A percentile compares a stretch with the other conserved stretches of the same genome.
These are phyloP conservation scores for Cladosporium halotolerans DNA, from an alignment of 2,329 filamentous ascomycete species.

Conservation along the genomic window DNA sequence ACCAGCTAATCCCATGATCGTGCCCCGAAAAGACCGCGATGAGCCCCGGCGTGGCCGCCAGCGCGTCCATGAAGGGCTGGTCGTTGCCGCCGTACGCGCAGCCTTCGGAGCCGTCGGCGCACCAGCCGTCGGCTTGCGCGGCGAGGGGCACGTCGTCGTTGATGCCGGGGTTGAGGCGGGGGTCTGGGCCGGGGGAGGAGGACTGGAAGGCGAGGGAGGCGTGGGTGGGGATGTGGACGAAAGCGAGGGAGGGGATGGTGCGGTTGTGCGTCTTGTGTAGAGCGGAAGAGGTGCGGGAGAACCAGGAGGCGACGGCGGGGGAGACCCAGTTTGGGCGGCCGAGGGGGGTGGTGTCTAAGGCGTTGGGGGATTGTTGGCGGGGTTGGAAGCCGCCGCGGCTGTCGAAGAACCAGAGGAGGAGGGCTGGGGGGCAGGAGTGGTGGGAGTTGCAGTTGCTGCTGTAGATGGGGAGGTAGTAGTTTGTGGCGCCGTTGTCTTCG, in stretches of 20 bases:
- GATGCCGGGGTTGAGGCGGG: conserved; percentile 41
- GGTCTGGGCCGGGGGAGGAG: conserved; percentile 32
- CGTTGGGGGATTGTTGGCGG: conserved; percentile 30
- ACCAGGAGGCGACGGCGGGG: conserved; percentile 41
- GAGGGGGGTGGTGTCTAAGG: conserved; percentile 22
- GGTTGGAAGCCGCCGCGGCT: conserved; percentile 53
- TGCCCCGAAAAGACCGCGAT: conserved; percentile 59
- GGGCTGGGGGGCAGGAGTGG: conserved; percentile 28
- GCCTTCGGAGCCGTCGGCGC: conserved; percentile 28
- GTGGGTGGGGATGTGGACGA: conserved; percentile 49
- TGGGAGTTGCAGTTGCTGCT: conserved; percentile 32
- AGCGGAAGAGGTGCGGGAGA: conserved; percentile 26
- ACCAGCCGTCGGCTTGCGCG: conserved; percentile 36
- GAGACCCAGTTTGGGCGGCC: conserved; percentile 42
- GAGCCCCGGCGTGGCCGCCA: conserved; percentile 50
- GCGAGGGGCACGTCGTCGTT: conserved; percentile 39
- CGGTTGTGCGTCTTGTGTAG: conserved; percentile 16
- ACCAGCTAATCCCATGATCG: conserved; percentile 43
- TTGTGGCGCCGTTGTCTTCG: conserved; percentile 41
- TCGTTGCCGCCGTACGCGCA: conserved; percentile 45
- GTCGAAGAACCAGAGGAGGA: conserved; percentile 69
- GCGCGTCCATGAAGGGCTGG: conserved; percentile 55
- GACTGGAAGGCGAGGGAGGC: conserved; percentile 39
- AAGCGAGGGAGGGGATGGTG: conserved; percentile 45
- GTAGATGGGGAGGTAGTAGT: conserved; percentile 51